These are phyloP conservation scores for Diplotaxis tenuifolia DNA, from an alignment of 345 rosid genomes.

Conservation along the genomic window DNA sequence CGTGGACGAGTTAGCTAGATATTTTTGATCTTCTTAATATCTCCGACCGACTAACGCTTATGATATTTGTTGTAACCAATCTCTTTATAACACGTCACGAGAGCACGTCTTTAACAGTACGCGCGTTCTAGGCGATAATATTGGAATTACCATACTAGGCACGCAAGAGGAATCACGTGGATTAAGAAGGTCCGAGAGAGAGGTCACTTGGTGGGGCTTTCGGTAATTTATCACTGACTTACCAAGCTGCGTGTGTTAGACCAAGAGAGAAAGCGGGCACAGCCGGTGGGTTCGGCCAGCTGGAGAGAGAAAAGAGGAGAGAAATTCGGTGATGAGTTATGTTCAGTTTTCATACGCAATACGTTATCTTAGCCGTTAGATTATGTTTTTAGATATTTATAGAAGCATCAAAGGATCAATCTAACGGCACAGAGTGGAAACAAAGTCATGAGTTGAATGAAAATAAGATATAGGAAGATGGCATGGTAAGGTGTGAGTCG, in stretches of 20 bases:
- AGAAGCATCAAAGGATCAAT: constrained; percentile 30
- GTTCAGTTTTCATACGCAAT: constrained; percentile 11
- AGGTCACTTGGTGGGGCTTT: neutral
- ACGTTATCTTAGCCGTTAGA: constrained; percentile 14
- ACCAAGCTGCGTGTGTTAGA: constrained; percentile 25
- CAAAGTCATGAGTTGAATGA: neutral
- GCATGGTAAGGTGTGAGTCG: too few relatives aligned
- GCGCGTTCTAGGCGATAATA: neutral
- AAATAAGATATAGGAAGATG: neutral
- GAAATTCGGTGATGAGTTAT: constrained; percentile 33
- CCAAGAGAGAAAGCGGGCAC: constrained; percentile 13
- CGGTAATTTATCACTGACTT: neutral
- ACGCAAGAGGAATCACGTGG: constrained; percentile 12
- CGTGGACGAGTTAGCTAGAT: constrained; percentile 79
- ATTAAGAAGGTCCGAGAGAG: neutral
- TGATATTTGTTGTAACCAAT: constrained; percentile 7
- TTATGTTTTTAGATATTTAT: constrained; percentile 30
- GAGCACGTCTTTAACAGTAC: neutral
- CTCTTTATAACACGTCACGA: neutral
- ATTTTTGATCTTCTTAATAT: constrained; percentile 71
- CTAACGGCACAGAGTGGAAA: constrained; percentile 25
- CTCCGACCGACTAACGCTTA: constrained; percentile 27
- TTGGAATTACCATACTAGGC: constrained; percentile 10
- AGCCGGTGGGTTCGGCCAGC: constrained; percentile 33
- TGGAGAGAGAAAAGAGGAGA: constrained; percentile 31